Conservation (phyloP, 1,139 yeast genomes). For the Yamadazyma blattariae region DNA sequence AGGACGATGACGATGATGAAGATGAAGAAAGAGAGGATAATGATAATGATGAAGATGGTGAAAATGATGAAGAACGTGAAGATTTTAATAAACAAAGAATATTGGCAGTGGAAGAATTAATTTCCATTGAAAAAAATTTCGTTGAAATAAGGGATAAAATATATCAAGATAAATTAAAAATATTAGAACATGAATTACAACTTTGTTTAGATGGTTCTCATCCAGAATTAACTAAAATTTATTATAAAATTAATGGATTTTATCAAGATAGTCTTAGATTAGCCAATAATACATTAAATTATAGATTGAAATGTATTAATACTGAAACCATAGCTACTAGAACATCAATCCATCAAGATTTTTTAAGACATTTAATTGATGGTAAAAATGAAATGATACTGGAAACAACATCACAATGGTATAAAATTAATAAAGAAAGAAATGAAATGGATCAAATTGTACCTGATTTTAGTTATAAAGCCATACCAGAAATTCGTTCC, state of each 20-base stretch:
- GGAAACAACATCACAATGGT: constrained; percentile 86
- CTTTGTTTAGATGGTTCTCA: constrained; percentile 89
- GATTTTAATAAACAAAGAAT: constrained; percentile 51
- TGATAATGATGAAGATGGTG: constrained; percentile 22
- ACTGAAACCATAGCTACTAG: constrained; percentile 79
- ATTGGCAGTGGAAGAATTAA: constrained; percentile 66
- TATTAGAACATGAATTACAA: constrained; percentile 78
- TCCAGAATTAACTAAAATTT: constrained; percentile 71
- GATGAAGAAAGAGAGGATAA: constrained; percentile 10
- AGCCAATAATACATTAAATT: constrained; percentile 67
- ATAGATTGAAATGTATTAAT: constrained; percentile 73
- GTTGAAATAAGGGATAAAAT: constrained; percentile 80
- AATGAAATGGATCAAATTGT: constrained; percentile 76
- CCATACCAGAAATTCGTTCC: constrained; percentile 24
- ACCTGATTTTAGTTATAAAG: constrained; percentile 38
- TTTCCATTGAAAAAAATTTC: constrained; percentile 79
- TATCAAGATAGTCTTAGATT: constrained; percentile 67
- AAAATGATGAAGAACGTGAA: constrained; percentile 31
- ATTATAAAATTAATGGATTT: constrained; percentile 67
- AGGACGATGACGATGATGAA: constrained; percentile 15
- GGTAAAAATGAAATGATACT: constrained; percentile 62
- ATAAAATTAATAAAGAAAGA: constrained; percentile 85
- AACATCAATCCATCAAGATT: constrained; percentile 83
- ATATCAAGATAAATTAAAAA: constrained; percentile 69
- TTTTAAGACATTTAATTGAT: constrained; percentile 66